Conservation (phyloP, 2,329 filamentous ascomycete species). For the Diplodia scrobiculata region DNA sequence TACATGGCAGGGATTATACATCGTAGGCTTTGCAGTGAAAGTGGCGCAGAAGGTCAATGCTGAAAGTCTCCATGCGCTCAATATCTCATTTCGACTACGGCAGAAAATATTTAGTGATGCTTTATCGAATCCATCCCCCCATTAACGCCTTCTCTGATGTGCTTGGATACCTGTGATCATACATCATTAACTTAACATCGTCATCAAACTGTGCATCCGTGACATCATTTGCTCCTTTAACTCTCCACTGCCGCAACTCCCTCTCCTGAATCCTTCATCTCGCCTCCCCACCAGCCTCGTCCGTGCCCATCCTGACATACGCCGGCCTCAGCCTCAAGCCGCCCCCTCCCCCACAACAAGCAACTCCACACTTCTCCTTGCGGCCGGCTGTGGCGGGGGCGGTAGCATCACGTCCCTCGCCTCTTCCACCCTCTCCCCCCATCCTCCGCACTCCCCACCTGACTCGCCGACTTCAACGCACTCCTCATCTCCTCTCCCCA, state of each 20-base stretch:
- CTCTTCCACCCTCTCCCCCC: neutral
- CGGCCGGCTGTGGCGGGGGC: neutral
- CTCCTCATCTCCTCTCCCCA: neutral
- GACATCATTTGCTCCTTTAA: neutral
- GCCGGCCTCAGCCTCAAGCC: conserved; percentile 1
- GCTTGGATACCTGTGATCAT: neutral
- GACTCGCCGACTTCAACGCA: neutral
- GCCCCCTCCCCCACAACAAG: neutral
- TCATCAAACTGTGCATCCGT: neutral
- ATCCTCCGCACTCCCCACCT: neutral
- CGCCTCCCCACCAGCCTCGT: conserved; percentile 28
- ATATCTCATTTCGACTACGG: neutral
- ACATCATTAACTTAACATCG: neutral
- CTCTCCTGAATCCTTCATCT: conserved; percentile 32
- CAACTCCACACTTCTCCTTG: conserved; percentile 8
- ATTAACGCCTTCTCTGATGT: neutral
- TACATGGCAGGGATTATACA: too few relatives aligned
- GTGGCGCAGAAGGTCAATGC: neutral
- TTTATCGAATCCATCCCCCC: neutral
- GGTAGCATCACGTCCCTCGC: neutral
- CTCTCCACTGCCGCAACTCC: neutral
- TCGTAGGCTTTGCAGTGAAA: neutral
- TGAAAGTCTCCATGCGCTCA: neutral
- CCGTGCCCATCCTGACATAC: conserved; percentile 13
- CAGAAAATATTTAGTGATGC: neutral